A percentile compares a stretch with the other conserved stretches of the same genome.
Conservation (phyloP, 140 eudicot species). For the Oenanthe javanica region DNA sequence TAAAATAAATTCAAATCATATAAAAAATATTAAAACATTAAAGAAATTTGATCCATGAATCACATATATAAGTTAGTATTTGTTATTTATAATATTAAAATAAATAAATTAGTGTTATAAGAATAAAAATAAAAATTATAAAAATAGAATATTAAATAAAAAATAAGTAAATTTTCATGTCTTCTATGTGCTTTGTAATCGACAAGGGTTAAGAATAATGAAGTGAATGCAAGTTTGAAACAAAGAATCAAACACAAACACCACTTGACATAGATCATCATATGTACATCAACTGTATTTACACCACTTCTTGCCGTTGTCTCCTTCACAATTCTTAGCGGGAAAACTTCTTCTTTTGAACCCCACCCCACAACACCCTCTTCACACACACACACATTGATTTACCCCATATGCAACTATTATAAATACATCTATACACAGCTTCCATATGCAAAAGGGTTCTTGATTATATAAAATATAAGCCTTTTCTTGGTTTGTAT, state of each 20-base stretch:
- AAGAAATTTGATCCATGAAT: too few relatives aligned
- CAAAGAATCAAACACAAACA: background rate
- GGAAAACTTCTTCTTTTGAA: background rate
- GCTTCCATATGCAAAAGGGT: background rate
- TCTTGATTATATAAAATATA: background rate
- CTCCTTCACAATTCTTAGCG: background rate
- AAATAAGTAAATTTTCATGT: too few relatives aligned
- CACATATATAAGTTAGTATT: too few relatives aligned
- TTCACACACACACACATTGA: background rate
- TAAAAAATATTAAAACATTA: too few relatives aligned
- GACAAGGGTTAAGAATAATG: background rate
- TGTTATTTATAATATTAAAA: too few relatives aligned
- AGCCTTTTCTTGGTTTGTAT: background rate
- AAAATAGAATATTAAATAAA: too few relatives aligned
- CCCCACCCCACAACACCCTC: background rate
- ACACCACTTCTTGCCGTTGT: background rate
- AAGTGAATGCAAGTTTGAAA: background rate
- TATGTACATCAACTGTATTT: background rate
- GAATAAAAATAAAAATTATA: too few relatives aligned
- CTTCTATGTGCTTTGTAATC: background rate
- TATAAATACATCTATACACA: background rate
- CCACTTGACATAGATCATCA: background rate
- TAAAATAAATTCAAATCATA: too few relatives aligned
- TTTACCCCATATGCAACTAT: background rate
- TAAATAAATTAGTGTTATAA: too few relatives aligned